Conservation (phyloP, 2,329 filamentous ascomycete genomes). For the Phialemoniopsis sp. region DNA sequence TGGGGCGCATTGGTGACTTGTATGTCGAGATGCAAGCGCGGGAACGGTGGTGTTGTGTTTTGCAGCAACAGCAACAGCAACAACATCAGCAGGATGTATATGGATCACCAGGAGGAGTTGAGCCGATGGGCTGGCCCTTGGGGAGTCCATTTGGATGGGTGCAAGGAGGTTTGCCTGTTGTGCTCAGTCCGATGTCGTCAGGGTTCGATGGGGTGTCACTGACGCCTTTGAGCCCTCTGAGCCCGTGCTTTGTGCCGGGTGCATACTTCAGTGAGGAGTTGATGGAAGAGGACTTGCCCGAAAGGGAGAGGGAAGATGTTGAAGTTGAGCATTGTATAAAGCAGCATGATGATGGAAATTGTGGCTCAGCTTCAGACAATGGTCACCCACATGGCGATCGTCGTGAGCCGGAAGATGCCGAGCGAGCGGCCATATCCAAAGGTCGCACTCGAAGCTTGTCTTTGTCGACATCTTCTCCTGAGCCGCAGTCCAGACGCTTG, state of each 20-base stretch:
- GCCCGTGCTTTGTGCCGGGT: constrained; percentile 9
- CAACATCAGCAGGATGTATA: constrained; percentile 9
- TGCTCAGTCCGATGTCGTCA: constrained; percentile 15
- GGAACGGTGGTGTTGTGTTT: constrained; percentile 30
- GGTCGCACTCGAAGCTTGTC: no score
- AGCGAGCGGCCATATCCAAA: no score
- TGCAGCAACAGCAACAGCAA: constrained; percentile 13
- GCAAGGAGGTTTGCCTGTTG: neutral
- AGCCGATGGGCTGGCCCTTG: no score
- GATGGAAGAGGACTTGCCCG: constrained; percentile 5
- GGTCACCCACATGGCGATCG: no score
- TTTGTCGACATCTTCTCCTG: no score
- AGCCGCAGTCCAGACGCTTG: no score
- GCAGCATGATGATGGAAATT: no score
- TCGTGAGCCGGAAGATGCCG: no score
- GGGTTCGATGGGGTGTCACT: no score
- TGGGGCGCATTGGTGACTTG: constrained; percentile 43
- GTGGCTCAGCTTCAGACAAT: no score
- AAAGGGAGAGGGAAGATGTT: neutral
- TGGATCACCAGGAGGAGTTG: no score
- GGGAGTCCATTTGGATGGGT: no score
- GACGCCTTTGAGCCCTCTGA: constrained; percentile 9
- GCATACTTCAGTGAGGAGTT: constrained; percentile 7
- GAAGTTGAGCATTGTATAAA: neutral
- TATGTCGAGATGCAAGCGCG: constrained; percentile 42